Evolutionary conservation across 202 grass and related monocot genomes (phyloP), one percentile per base, ranked within the genome.

Genomic region (Panicum hallii): DNA sequence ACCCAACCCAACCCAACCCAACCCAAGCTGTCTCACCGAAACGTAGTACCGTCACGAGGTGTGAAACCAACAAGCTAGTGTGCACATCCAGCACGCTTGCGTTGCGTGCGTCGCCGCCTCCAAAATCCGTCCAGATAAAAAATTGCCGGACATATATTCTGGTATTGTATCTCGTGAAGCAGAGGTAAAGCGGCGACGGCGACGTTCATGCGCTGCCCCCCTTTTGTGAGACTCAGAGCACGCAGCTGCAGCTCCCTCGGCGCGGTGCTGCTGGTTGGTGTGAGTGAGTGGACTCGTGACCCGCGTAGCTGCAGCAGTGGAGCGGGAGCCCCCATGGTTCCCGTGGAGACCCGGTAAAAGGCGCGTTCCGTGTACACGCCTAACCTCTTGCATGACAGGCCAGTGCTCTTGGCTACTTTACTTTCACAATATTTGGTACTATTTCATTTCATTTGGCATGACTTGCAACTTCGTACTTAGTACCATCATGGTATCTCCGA

Each of bases 151-250:
- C 65, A 45, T 32, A 71, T 47, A 72, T 82, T 72, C 15, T 1
- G 28, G 9, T 53, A 60, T 30, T 20, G 9, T 36, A 71, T 40
- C 26, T 56, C 52, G 36, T 58, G 36, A 41, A 23, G 4, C 3
- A 48, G 50, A 70, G 16, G 19, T 61, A 41, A 81, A 73, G 71
- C 45, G 10, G n/a, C 13, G 70, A 81, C 70, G 70, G 41, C 78
- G 70, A 60, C 61, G 26, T 20, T 67, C 63, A 49, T 77, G 28
- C 13, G 8, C 6, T 11, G 38, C 3, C 41, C 72, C 56, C 84
- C 67, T 11, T 28, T 80, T 22, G 9, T 30, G 36, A 48, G 73
- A 40, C 54, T 3, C 4, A 50, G 62, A 77, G 40, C 55, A 28
- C 67, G 2, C 48, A 38, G 36, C 36, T 38, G 36, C 13, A 11